These are phyloP conservation scores for Candida corydali DNA, from an alignment of 805 yeast genomes.

Conservation along the genomic window DNA sequence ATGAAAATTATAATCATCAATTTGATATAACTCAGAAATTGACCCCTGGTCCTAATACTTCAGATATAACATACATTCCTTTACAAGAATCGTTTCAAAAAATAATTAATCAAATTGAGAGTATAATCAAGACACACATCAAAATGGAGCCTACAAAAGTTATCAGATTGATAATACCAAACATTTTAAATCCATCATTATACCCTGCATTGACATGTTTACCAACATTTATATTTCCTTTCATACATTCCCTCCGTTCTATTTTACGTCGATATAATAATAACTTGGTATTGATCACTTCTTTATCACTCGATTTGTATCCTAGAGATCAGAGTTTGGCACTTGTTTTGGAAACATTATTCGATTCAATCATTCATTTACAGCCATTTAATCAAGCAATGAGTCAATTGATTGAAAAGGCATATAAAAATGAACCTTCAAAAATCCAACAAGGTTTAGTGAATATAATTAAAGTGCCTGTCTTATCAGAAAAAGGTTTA, in stretches of 20 bases:
- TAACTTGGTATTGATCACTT: slow-evolving; percentile 47
- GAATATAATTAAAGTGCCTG: slow-evolving; percentile 69
- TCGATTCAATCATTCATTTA: slow-evolving; percentile 67
- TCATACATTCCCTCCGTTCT: slow-evolving; percentile 56
- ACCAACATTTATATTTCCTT: slow-evolving; percentile 50
- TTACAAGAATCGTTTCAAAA: slow-evolving; percentile 17
- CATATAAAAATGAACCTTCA: slow-evolving; percentile 67
- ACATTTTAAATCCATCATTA: slow-evolving; percentile 73
- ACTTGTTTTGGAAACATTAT: slow-evolving; percentile 49
- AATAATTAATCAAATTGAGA: slow-evolving; percentile 40
- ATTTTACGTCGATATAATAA: slow-evolving; percentile 44
- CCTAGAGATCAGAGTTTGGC: slow-evolving; percentile 49
- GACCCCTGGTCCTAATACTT: slow-evolving; percentile 58
- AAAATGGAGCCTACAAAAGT: slow-evolving; percentile 42
- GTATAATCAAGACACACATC: slow-evolving; percentile 28
- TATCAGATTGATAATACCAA: slow-evolving; percentile 69
- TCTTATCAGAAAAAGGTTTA: slow-evolving; percentile 68
- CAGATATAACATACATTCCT: slow-evolving; percentile 59
- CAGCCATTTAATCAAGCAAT: slow-evolving; percentile 80
- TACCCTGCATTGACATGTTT: slow-evolving; percentile 51
- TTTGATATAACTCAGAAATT: slow-evolving; percentile 76
- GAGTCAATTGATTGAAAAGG: slow-evolving; percentile 59
- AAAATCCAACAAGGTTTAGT: slow-evolving; percentile 84
- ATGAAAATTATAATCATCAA: slow-evolving; percentile 56
- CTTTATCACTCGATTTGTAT: slow-evolving; percentile 63